phyloP scores from a whole-genome alignment of 495 filamentous ascomycete species.

The Cercophora samala region DNA sequence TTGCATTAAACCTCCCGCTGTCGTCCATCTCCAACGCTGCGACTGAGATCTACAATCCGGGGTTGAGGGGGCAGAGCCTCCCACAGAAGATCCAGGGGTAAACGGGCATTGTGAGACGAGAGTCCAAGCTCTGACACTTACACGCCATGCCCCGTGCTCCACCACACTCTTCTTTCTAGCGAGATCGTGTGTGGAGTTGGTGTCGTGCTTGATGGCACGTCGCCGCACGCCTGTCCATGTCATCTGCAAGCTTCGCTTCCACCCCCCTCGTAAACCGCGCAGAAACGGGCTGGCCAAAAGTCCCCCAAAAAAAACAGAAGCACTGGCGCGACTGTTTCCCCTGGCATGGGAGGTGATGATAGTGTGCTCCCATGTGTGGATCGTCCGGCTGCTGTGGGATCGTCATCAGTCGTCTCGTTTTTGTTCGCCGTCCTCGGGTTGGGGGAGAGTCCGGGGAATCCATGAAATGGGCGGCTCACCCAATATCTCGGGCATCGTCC shows the following conservation, averaged over 20 bases:
- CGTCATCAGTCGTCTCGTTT: constrained; percentile 28
- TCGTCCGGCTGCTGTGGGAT: constrained; percentile 30
- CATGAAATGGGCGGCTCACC: constrained; percentile 22
- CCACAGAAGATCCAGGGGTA: not conserved
- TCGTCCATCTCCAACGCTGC: not conserved
- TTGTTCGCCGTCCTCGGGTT: constrained; percentile 12
- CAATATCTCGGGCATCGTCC: constrained; percentile 28
- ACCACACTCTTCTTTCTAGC: constrained; percentile 4
- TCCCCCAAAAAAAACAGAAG: not conserved
- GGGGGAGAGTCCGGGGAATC: constrained; percentile 27
- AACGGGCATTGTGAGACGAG: constrained; percentile 15
- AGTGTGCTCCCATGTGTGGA: constrained; percentile 6
- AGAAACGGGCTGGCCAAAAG: not conserved
- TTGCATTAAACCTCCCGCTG: constrained; percentile 11
- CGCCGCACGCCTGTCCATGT: not conserved
- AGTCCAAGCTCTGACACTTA: constrained; percentile 15
- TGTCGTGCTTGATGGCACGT: not conserved
- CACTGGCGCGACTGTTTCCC: not conserved
- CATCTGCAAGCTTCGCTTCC: constrained; percentile 2
- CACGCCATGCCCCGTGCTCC: not conserved
- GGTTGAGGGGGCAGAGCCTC: not conserved
- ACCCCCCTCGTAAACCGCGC: not conserved
- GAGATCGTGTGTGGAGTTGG: not conserved
- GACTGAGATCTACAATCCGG: constrained; percentile 15
- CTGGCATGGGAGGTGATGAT: not conserved